Conservation (phyloP, 1,284 basidiomycete species). For the Ceratobasidium sp. region DNA sequence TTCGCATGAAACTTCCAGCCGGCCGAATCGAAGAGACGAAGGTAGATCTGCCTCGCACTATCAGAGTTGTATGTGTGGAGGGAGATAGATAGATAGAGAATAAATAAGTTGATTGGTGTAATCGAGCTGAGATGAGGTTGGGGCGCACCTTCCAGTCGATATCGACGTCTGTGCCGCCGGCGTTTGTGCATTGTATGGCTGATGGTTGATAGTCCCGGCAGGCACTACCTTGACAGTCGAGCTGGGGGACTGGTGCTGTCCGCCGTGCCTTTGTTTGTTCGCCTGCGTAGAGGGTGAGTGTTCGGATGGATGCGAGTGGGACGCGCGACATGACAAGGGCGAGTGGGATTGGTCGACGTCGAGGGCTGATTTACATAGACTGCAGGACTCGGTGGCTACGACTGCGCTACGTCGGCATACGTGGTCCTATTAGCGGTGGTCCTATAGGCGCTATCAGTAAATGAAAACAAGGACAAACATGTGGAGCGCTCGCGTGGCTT, state of each 20-base stretch:
- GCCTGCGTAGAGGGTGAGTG: constrained; percentile 62
- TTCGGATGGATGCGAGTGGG: constrained; percentile 58
- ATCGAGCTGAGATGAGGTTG: constrained; percentile 22
- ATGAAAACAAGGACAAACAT: too few relatives aligned
- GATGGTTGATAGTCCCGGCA: constrained; percentile 62
- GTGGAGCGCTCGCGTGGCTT: constrained; percentile 28
- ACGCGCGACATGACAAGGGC: constrained; percentile 48
- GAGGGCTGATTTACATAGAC: not conserved
- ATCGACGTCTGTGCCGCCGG: constrained; percentile 60
- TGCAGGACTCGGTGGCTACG: constrained; percentile 6
- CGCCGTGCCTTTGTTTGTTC: constrained; percentile 58
- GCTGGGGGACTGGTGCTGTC: constrained; percentile 61
- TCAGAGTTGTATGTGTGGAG: too few relatives aligned
- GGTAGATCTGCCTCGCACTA: constrained; percentile 67
- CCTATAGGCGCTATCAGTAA: too few relatives aligned
- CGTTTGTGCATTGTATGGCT: constrained; percentile 64
- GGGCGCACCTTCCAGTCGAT: constrained; percentile 59
- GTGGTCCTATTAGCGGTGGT: too few relatives aligned
- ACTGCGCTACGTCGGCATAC: too few relatives aligned
- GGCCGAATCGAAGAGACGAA: constrained; percentile 59
- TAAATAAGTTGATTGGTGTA: not conserved
- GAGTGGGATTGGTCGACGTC: not conserved
- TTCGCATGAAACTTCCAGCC: constrained; percentile 65
- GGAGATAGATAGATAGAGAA: not conserved
- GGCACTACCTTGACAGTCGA: constrained; percentile 61